A percentile compares a stretch with the other conserved stretches of the same genome.
Evolutionary conservation across 169 alveolate species (phyloP).

Genomic region (Cyclospora cayetanensis): DNA sequence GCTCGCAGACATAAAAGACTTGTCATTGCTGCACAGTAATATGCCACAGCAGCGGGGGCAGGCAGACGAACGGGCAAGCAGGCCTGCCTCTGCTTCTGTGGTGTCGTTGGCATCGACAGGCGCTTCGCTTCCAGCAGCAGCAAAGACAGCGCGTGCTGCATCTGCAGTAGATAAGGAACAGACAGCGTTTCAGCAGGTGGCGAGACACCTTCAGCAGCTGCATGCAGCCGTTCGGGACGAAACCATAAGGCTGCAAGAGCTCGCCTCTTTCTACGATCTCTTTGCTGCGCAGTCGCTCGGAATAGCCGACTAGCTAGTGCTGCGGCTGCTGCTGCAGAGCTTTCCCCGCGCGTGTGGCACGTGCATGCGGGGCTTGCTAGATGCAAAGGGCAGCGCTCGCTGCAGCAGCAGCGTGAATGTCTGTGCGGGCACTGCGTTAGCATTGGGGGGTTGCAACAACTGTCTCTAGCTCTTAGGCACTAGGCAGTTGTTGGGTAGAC

Average conservation of each 20-base stretch:
- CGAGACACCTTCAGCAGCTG: constrained; percentile 29
- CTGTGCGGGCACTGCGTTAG: no score
- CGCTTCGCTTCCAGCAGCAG: not conserved
- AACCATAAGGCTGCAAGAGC: not conserved
- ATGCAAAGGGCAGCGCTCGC: constrained; percentile 20
- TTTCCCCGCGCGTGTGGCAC: no score
- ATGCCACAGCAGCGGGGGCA: not conserved
- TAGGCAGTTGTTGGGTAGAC: no score
- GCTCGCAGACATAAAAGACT: not conserved
- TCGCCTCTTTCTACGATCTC: not conserved
- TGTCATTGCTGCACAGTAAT: not conserved
- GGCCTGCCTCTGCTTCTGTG: constrained; percentile 1
- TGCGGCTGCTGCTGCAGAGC: not conserved
- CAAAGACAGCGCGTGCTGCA: not conserved
- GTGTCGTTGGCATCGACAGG: constrained; percentile 1
- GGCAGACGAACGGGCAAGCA: not conserved
- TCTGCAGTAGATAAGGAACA: not conserved
- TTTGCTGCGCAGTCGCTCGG: constrained; percentile 33
- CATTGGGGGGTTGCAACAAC: no score
- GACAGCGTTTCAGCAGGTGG: constrained; percentile 12
- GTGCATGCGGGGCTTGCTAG: no score
- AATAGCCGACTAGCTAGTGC: not conserved
- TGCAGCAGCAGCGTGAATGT: not conserved
- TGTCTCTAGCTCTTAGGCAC: no score
- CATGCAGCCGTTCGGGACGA: constrained; percentile 19